Evolutionary conservation across 768 basidiomycete species (phyloP), one percentile per base, ranked within the genome.

Genomic region (Coprinopsis strossmayeri): DNA sequence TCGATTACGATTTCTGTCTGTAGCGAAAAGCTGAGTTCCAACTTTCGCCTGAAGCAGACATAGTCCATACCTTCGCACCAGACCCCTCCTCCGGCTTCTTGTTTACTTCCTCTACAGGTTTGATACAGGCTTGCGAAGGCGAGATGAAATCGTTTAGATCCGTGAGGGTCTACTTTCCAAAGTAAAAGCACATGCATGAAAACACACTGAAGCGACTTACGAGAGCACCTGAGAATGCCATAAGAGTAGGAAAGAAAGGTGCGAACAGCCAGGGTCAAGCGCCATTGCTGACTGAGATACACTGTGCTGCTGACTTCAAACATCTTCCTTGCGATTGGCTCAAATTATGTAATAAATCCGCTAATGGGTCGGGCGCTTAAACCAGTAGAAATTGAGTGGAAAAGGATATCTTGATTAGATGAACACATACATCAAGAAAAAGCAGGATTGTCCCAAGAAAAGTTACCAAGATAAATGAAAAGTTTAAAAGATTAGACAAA

Each of bases 101-200:
- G 55, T 74, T 69, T 3, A 59, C 49, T 51, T 77, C 64, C 69
- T 77, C 64, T 20, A 98, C 91, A 0, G 96, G 95, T 60, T 97
- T 96, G 68, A 98, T 97, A 66, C 96, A 99, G 17, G 88, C 88
- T 68, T 97, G 95, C 1, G 92, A 87, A 1, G 96, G 96, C 0
- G 91, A 87, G 35, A 99, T 90, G 64, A 93, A 99, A 66, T 98
- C 96, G 64, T 97, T 97, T 43, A 98, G 76, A 66, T 95, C 94
- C 17, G 91, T 91, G 40, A 97, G 70, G 7, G 87, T 93, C 91
- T 93, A 45, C 26, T 39, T 21, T 21, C 40, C 21, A 30, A 24
- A 46, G 50, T 40, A 21, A 44, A 21, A 23, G 42, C 10, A 51
- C 50, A 55, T 41, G 28, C 30, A 25, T 38, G 25, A 25, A 18